Percentiles rank a stretch among this genome's conserved stretches.
These are phyloP conservation scores for Fraxinus velutina DNA, from an alignment of 305 asterid genomes.

Conservation along the genomic window DNA sequence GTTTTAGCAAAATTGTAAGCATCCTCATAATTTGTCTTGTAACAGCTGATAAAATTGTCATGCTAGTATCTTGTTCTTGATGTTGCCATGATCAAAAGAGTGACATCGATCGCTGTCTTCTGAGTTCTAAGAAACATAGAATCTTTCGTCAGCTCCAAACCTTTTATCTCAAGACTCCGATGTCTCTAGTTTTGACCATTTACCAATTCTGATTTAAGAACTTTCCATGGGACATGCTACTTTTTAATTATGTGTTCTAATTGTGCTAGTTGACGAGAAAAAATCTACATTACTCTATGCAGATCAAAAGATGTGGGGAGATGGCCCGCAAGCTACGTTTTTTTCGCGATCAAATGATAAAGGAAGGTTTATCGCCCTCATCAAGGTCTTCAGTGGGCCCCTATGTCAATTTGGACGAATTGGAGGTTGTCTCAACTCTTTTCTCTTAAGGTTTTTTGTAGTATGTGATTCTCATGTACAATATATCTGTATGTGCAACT, in stretches of 20 bases:
- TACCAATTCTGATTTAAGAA: not conserved
- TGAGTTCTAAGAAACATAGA: not conserved
- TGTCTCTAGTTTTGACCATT: not conserved
- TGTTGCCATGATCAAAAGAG: not conserved
- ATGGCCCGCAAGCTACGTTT: constrained; percentile 56
- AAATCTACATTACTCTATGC: not conserved
- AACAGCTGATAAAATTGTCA: not conserved
- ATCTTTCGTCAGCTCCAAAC: not conserved
- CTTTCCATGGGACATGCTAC: not conserved
- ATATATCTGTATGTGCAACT: not conserved
- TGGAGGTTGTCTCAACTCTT: constrained; percentile 43
- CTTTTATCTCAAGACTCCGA: not conserved
- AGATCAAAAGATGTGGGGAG: constrained; percentile 63
- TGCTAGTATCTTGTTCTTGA: not conserved
- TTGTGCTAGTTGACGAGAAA: not conserved
- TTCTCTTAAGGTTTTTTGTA: not conserved
- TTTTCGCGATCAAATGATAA: constrained; percentile 49
- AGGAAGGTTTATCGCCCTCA: constrained; percentile 44
- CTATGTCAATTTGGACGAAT: constrained; percentile 40
- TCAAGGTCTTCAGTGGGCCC: constrained; percentile 28
- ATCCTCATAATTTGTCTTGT: not conserved
- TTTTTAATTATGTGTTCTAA: not conserved
- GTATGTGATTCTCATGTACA: not conserved
- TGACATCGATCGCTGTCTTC: not conserved
- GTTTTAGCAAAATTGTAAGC: not conserved